Conservation (phyloP, 805 yeast genomes). For the Jamesozyma gamospora region DNA sequence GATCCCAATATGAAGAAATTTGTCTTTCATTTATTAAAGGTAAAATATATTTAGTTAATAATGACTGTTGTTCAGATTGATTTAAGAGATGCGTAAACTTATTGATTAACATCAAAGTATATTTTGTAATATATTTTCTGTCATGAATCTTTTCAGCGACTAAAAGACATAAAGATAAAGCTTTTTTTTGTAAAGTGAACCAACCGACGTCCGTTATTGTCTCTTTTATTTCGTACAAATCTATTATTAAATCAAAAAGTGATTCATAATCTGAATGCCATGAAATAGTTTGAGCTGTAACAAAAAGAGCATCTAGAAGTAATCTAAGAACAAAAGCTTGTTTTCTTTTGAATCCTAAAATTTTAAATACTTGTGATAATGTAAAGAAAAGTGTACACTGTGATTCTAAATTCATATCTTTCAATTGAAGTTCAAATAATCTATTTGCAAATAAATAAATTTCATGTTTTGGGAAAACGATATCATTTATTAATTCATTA, state of each 20-base stretch:
- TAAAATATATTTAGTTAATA: slow-evolving; percentile 25
- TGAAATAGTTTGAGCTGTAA: slow-evolving; percentile 26
- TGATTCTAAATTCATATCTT: slow-evolving; percentile 37
- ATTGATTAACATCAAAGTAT: slow-evolving; percentile 46
- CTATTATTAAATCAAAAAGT: slow-evolving; percentile 40
- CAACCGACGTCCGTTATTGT: slow-evolving; percentile 36
- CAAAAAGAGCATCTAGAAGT: slow-evolving; percentile 44
- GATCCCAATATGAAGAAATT: slow-evolving; percentile 59
- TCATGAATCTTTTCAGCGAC: slow-evolving; percentile 47
- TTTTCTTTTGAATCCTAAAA: slow-evolving; percentile 55
- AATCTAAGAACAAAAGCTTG: slow-evolving; percentile 58
- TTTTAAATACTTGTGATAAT: slow-evolving; percentile 53
- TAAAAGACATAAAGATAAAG: slow-evolving; percentile 41
- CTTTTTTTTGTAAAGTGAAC: slow-evolving; percentile 47
- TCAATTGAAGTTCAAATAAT: slow-evolving; percentile 36
- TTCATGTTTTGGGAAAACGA: slow-evolving; percentile 24
- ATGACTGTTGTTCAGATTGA: slow-evolving; percentile 44
- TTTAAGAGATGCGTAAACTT: slow-evolving; percentile 46
- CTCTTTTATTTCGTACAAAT: slow-evolving; percentile 43
- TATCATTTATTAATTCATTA: neutral
- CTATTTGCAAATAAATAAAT: slow-evolving; percentile 42
- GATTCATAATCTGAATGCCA: slow-evolving; percentile 30
- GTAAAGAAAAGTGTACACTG: slow-evolving; percentile 58
- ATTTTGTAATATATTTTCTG: slow-evolving; percentile 33
- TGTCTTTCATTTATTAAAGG: slow-evolving; percentile 18